Evolutionary conservation across 495 filamentous ascomycete species (phyloP).

Genomic region (Elaphomyces granulatus): DNA sequence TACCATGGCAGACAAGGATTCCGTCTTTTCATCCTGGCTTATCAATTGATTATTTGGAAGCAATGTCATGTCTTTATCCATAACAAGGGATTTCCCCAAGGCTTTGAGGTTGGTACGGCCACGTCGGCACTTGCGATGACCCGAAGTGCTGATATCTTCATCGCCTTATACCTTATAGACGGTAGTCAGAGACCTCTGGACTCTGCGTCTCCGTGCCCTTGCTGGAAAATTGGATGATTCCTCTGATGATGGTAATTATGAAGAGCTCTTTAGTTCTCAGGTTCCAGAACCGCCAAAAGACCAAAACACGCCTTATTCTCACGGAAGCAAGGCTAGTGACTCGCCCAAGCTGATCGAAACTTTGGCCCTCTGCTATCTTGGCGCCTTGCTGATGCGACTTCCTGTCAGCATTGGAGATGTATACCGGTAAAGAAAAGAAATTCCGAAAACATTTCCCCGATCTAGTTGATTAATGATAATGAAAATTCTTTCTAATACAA

Average conservation of each 20-base stretch:
- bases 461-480: background rate
- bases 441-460: no score
- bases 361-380: constrained; percentile 54
- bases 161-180: constrained; percentile 16
- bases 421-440: constrained; percentile 39
- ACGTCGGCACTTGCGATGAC: background rate
- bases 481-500: background rate
- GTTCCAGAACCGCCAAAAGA: constrained; percentile 18
- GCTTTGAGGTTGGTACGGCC: constrained; percentile 41
- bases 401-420: constrained; percentile 50
- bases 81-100: constrained; percentile 43
- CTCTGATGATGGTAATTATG: constrained; percentile 12
- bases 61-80: constrained; percentile 52
- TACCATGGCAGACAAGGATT: constrained; percentile 48
- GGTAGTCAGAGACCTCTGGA: constrained; percentile 56
- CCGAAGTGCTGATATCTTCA: no score
- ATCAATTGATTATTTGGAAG: constrained; percentile 74
- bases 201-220: constrained; percentile 42
- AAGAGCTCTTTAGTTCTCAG: constrained; percentile 40
- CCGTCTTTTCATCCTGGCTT: constrained; percentile 66
- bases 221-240: constrained; percentile 23
- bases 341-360: constrained; percentile 47
- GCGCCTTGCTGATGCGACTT: constrained; percentile 45
- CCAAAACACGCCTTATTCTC: constrained; percentile 15
- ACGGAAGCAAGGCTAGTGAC: constrained; percentile 18